phyloP scores from a whole-genome alignment of 2,329 filamentous ascomycete genomes.

The Trichoderma gracile region DNA sequence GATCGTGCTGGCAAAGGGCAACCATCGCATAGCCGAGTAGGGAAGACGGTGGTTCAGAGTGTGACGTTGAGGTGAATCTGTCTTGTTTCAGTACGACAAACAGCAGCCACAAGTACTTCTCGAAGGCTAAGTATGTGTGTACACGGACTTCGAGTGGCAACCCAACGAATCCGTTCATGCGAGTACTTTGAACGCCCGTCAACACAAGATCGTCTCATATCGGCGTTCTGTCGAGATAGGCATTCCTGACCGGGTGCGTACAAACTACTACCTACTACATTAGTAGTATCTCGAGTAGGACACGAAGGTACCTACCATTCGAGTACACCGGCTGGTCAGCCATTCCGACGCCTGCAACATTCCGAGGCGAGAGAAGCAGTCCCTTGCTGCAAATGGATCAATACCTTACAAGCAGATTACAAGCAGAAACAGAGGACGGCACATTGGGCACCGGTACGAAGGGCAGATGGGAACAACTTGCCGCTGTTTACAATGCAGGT shows the following conservation, averaged over 20 bases:
- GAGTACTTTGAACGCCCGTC: too few species aligned
- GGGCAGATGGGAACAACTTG: neutral
- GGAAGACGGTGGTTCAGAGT: neutral
- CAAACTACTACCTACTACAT: neutral
- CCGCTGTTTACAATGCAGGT: neutral
- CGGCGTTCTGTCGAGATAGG: neutral
- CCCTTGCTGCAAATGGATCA: neutral
- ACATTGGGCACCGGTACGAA: neutral
- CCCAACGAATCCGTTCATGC: too few species aligned
- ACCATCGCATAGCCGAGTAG: neutral
- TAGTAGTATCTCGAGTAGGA: neutral
- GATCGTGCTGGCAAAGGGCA: neutral
- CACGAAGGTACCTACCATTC: neutral
- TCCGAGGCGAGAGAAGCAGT: conserved; percentile 1
- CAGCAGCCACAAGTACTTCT: too few species aligned
- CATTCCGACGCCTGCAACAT: conserved; percentile 16
- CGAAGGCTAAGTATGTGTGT: too few species aligned
- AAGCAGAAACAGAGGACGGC: too few species aligned
- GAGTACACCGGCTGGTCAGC: neutral
- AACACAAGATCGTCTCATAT: neutral
- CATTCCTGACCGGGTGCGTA: conserved; percentile 13
- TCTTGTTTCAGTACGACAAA: too few species aligned
- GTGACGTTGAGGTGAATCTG: too few species aligned
- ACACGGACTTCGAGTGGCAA: too few species aligned
- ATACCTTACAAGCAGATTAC: neutral